Percentiles rank a stretch among this genome's conserved stretches.
Evolutionary conservation across 345 rosid genomes (phyloP).

Genomic region (Eucalyptus viminalis): DNA sequence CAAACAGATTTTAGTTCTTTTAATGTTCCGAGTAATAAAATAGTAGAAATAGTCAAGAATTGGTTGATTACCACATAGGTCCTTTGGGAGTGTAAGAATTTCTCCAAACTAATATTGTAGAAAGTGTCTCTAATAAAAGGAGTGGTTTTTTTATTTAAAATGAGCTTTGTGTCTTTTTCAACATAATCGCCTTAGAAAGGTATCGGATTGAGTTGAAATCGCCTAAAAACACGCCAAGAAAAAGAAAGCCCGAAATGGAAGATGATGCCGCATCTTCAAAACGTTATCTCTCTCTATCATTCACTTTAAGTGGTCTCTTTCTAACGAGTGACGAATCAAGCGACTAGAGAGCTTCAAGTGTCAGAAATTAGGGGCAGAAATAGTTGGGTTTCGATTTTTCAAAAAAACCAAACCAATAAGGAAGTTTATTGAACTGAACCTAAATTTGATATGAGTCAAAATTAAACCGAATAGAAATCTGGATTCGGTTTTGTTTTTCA

Average conservation of each 20-base stretch:
- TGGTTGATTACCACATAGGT: no score
- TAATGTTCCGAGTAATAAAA: no score
- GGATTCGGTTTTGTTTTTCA: no score
- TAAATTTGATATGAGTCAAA: no score
- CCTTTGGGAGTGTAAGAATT: background rate
- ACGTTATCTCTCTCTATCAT: no score
- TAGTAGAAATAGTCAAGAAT: no score
- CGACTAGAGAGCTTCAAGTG: background rate
- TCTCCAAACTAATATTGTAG: background rate
- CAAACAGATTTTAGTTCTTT: accelerated
- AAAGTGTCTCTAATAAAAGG: background rate
- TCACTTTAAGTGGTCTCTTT: no score
- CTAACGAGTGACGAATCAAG: background rate
- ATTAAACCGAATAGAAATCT: accelerated
- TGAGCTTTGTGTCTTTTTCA: background rate
- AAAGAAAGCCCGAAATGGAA: background rate
- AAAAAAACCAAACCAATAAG: no score
- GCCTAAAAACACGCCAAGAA: no score
- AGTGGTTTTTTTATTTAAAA: no score
- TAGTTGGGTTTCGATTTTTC: accelerated
- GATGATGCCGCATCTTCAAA: background rate
- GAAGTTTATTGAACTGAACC: no score
- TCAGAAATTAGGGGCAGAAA: no score
- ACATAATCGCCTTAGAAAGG: background rate
- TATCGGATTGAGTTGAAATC: background rate